A percentile compares a stretch with the other conserved stretches of the same genome.
These are phyloP conservation scores for Coniochaeta hoffmannii DNA, from an alignment of 2,329 filamentous ascomycete genomes.

Conservation along the genomic window DNA sequence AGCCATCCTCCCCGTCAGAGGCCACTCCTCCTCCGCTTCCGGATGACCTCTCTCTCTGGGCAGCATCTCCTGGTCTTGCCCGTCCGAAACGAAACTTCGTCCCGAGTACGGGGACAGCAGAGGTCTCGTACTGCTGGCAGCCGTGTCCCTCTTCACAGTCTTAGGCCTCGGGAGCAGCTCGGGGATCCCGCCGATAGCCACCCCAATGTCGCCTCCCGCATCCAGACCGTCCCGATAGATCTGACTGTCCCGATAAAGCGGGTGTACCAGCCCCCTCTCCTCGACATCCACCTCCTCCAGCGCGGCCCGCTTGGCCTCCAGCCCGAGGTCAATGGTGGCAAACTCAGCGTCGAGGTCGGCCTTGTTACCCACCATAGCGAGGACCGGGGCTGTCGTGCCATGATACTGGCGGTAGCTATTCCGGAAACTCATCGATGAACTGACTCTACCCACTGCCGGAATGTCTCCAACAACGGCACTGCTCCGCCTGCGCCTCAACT, in stretches of 20 bases:
- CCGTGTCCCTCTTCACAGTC: neutral
- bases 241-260: constrained; percentile 13
- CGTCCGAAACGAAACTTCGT: neutral
- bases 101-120: neutral
- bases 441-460: neutral
- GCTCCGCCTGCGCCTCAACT: constrained; percentile 3
- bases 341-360: constrained; percentile 39
- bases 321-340: neutral
- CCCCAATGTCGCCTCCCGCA: neutral
- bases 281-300: constrained; percentile 10
- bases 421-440: neutral
- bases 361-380: constrained; percentile 65
- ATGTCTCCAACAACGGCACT: constrained; percentile 1
- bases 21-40: neutral
- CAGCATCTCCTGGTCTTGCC: neutral
- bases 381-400: constrained; percentile 32
- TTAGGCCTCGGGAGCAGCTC: neutral
- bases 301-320: constrained; percentile 9
- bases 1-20: neutral
- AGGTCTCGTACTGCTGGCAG: neutral
- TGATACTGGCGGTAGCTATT: constrained; percentile 3
- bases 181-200: neutral
- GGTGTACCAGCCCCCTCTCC: constrained; percentile 12
- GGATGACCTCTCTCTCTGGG: neutral
- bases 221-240: constrained; percentile 5